Conservation (phyloP, 768 basidiomycete genomes). For the Lyophyllum shimeji region DNA sequence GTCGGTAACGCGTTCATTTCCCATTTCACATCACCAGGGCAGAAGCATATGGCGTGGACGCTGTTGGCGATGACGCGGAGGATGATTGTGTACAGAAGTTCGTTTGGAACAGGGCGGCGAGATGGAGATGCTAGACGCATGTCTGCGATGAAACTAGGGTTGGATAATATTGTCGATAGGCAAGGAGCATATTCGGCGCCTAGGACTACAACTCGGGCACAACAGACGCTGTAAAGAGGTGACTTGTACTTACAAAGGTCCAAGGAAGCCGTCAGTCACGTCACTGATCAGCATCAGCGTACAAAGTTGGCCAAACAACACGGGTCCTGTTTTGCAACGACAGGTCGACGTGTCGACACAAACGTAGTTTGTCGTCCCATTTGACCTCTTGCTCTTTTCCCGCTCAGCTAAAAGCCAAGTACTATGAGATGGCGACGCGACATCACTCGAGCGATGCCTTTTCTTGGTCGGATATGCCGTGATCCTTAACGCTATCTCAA, state of each 20-base stretch:
- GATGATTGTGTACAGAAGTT: slow-evolving; percentile 36
- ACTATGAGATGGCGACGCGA: too few relatives aligned
- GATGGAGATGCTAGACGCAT: slow-evolving; percentile 1
- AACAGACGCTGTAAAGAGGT: neutral
- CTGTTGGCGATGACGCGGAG: slow-evolving; percentile 28
- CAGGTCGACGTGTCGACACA: neutral
- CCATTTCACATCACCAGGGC: slow-evolving; percentile 30
- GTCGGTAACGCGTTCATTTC: slow-evolving; percentile 31
- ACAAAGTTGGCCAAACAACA: slow-evolving; percentile 3
- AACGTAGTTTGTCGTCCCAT: too few relatives aligned
- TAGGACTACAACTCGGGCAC: neutral
- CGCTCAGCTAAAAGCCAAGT: too few relatives aligned
- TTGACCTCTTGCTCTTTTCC: too few relatives aligned
- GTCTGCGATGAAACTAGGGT: neutral
- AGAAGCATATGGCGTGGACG: slow-evolving; percentile 33
- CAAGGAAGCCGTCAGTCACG: neutral
- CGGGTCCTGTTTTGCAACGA: neutral
- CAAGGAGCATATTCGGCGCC: slow-evolving; percentile 5
- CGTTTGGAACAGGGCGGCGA: slow-evolving; percentile 28
- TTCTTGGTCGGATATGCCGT: too few relatives aligned
- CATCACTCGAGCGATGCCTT: too few relatives aligned
- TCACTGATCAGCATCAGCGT: neutral
- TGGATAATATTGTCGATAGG: neutral
- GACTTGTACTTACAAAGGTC: neutral
- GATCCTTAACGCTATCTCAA: too few relatives aligned